Evolutionary conservation across 1,139 yeast genomes (phyloP).

Genomic region (Zygoascus sp.): DNA sequence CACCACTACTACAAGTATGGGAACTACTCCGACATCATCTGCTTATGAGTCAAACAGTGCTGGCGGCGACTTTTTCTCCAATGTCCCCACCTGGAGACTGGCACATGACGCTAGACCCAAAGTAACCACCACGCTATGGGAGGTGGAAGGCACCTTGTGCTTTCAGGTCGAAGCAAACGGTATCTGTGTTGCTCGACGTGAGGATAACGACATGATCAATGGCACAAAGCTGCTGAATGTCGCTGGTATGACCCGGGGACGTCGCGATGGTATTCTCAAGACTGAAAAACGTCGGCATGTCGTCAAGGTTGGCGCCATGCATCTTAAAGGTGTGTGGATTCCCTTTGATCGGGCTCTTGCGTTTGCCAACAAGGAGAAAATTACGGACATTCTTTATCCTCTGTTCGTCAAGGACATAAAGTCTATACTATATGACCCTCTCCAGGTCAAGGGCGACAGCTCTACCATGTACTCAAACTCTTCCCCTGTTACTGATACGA

Average conservation of each 20-base stretch:
- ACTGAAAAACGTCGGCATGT: conserved; percentile 82
- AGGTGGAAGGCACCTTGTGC: conserved; percentile 87
- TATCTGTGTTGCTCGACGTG: conserved; percentile 83
- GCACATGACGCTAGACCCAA: conserved; percentile 44
- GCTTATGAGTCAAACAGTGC: background rate
- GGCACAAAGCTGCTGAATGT: conserved; percentile 89
- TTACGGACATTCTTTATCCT: conserved; percentile 77
- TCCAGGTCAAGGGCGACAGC: conserved; percentile 10
- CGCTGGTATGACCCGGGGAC: conserved; percentile 92
- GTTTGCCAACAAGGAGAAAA: conserved; percentile 81
- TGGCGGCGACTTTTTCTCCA: background rate
- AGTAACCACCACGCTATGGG: conserved; percentile 94
- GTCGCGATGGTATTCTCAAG: conserved; percentile 87
- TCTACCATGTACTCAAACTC: conserved; percentile 6
- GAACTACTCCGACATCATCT: background rate
- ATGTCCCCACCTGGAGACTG: conserved; percentile 5
- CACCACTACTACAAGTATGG: background rate
- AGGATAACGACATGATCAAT: conserved; percentile 85
- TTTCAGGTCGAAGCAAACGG: conserved; percentile 91
- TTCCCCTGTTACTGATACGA: conserved; percentile 2
- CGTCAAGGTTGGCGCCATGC: conserved; percentile 93
- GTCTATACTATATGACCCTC: conserved; percentile 26
- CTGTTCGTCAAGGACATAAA: conserved; percentile 82
- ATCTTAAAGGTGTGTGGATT: conserved; percentile 93
- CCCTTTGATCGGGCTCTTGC: conserved; percentile 87